Base-by-base conservation (phyloP, 495 filamentous ascomycete genomes). In the Pyrenula massariospora region DNA sequence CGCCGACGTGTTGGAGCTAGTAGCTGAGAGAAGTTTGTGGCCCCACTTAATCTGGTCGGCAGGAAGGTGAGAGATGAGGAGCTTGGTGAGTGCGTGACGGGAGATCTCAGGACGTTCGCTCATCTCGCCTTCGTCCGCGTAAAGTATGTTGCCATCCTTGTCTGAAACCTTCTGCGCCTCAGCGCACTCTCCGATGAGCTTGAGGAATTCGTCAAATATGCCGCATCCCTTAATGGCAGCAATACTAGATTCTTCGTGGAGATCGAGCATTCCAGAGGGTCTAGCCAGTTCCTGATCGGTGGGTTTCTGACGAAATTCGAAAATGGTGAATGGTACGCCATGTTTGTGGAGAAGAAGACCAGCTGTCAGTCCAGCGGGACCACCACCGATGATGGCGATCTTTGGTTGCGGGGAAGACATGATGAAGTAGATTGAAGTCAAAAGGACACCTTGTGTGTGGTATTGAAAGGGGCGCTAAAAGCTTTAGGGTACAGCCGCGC, bases 301-400 rank as follows among this genome's bases (percentile, higher is more conserved):
- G n/a, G n/a, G n/a, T n/a, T n/a, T n/a, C n/a, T n/a, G n/a, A n/a
- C n/a, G n/a, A n/a, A n/a, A n/a, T 54, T 83, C 80, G 60, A 72
- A 83, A 24, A 82, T 56, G 22, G 68, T 71, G 59, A 68, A 68
- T 36, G 68, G 62, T 56, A 78, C 68, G 25, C 63, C 57, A 24
- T 65, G 59, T 2, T 71, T 58, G 49, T 71, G 63, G 48, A 85
- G 73, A 20, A 84, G 71, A 10, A 75, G 73, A 22, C 77, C 81
- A 25, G 84, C 67, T 56, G 71, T 76, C 48, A 77, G 73, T 25
- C 81, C 80, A 12, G 68, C 68, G 1, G 81, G 81, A n/a, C 81
- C 80, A 50, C 73, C 78, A 54, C 80, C 80, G 31, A 84, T 66
- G 56, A 83, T 82, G 56, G 79, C 79, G 52, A 84, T 79, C n/a